A percentile compares a stretch with the other conserved stretches of the same genome.
These are phyloP conservation scores for Sclerotinia minor DNA, from an alignment of 2,329 filamentous ascomycete species.

Conservation along the genomic window DNA sequence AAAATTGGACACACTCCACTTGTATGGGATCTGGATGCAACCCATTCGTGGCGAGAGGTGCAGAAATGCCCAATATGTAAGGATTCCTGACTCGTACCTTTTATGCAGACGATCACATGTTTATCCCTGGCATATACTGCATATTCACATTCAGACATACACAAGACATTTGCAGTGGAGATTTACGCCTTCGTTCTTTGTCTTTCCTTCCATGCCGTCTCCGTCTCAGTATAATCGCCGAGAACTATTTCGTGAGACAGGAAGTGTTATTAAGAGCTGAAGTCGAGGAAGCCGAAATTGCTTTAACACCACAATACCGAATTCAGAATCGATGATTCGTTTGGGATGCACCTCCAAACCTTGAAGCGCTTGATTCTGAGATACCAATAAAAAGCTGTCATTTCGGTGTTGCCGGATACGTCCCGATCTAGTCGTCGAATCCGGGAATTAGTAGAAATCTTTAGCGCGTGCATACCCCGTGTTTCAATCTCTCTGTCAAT, in stretches of 20 bases:
- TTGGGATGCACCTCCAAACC: neutral
- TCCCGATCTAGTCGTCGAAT: neutral
- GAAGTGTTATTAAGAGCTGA: neutral
- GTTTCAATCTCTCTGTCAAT: slow-evolving; percentile 17
- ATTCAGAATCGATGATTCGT: neutral
- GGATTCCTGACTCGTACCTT: slow-evolving; percentile 17
- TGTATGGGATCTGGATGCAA: slow-evolving; percentile 19
- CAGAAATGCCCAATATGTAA: slow-evolving; percentile 20
- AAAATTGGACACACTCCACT: slow-evolving; percentile 6
- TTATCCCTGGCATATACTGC: neutral
- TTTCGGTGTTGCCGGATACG: neutral
- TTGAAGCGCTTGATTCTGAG: neutral
- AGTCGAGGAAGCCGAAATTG: neutral
- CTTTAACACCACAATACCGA: neutral
- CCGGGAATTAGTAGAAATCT: neutral
- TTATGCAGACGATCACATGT: slow-evolving; percentile 17
- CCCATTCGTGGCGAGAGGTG: slow-evolving; percentile 7
- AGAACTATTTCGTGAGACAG: neutral
- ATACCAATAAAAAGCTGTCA: neutral
- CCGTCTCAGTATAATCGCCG: neutral
- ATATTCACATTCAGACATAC: neutral
- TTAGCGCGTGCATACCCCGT: slow-evolving; percentile 23
- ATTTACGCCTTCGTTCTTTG: too few species aligned
- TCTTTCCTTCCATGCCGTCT: neutral
- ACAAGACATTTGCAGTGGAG: slow-evolving; percentile 1